Percentiles rank a stretch among this genome's conserved stretches.
Evolutionary conservation across 441 rosid genomes (phyloP).

Genomic region (Euphorbia celastroides): DNA sequence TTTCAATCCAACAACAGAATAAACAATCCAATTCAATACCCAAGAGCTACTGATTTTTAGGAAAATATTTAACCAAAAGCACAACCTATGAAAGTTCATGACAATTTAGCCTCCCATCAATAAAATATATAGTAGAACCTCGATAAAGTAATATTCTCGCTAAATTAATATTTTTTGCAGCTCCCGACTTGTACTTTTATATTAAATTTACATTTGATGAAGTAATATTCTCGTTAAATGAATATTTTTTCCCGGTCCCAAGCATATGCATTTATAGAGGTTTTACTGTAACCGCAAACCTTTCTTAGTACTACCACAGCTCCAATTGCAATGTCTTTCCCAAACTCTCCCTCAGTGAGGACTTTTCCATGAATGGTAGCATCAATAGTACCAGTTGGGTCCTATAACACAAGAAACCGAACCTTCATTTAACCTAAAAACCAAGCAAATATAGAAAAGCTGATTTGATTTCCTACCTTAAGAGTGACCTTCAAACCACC

Average conservation of each 20-base stretch:
- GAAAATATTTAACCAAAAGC: neutral
- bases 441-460: neutral
- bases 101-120: neutral
- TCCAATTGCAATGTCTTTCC: conserved; percentile 60
- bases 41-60: neutral
- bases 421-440: neutral
- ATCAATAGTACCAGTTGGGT: conserved; percentile 68
- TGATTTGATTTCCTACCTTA: conserved; percentile 47
- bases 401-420: conserved; percentile 39
- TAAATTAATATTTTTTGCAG: no score
- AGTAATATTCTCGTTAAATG: no score
- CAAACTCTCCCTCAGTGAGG: conserved; percentile 43
- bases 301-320: conserved; percentile 63
- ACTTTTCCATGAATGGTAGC: conserved; percentile 69
- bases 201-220: no score
- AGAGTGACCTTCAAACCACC: conserved; percentile 79
- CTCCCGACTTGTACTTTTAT: no score
- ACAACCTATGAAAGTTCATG: conserved; percentile 7
- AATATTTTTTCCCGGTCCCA: no score
- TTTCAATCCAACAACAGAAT: neutral
- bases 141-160: no score
- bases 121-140: no score
- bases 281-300: conserved; percentile 39
- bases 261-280: no score
- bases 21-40: neutral